Percentiles rank a stretch among this genome's conserved stretches.
phyloP scores from a whole-genome alignment of 108 stramenopile species.

The Cyclostephanos tholiformis region DNA sequence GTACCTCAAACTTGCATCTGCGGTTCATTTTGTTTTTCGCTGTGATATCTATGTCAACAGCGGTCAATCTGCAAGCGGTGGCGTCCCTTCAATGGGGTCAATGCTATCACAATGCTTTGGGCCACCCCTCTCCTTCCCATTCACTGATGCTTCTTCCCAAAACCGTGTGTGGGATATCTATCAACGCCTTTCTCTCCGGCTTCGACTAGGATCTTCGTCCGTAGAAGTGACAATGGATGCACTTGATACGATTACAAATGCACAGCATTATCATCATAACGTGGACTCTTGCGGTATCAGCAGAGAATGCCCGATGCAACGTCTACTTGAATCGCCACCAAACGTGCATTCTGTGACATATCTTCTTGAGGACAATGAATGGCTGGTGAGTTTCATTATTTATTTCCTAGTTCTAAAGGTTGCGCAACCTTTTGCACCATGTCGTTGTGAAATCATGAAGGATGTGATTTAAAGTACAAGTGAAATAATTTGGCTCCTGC shows the following conservation, averaged over 20 bases:
- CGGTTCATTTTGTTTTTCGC: conserved; percentile 59
- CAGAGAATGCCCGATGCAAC: conserved; percentile 55
- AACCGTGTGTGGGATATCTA: conserved; percentile 65
- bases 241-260: conserved; percentile 51
- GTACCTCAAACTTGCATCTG: conserved; percentile 48
- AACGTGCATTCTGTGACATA: conserved; percentile 69
- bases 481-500: too few relatives aligned
- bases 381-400: conserved; percentile 14
- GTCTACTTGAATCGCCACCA: conserved; percentile 69
- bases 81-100: conserved; percentile 28
- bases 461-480: not conserved
- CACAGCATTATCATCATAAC: conserved; percentile 15
- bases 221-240: conserved; percentile 66
- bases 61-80: conserved; percentile 4
- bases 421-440: not conserved
- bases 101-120: conserved; percentile 71
- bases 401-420: not conserved
- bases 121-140: conserved; percentile 57
- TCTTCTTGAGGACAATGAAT: conserved; percentile 61
- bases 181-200: conserved; percentile 67
- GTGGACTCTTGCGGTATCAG: conserved; percentile 42
- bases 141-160: conserved; percentile 44
- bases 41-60: conserved; percentile 44
- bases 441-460: too few relatives aligned
- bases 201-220: conserved; percentile 72